Evolutionary conservation across 768 basidiomycete genomes (phyloP).

Genomic region (Pulveroboletus sp.): DNA sequence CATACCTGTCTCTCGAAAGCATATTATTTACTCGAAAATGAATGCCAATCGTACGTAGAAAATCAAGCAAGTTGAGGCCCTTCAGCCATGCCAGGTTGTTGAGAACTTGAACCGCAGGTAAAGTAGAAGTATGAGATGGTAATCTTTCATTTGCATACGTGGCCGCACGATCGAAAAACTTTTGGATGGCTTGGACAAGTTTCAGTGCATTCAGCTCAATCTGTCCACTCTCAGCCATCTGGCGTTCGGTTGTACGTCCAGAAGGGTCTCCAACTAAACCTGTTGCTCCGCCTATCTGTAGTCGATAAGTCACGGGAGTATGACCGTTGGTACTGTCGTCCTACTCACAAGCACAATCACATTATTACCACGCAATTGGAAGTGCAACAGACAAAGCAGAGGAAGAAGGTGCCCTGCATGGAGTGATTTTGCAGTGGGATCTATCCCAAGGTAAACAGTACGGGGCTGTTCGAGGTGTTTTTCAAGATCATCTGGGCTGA

Average conservation of each 20-base stretch:
- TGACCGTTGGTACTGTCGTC: background rate
- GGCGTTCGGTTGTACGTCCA: slow-evolving; percentile 79
- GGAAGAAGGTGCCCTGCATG: slow-evolving; percentile 95
- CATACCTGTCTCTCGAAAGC: slow-evolving; percentile 87
- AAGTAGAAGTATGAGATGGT: slow-evolving; percentile 4
- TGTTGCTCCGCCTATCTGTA: slow-evolving; percentile 92
- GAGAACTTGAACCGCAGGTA: slow-evolving; percentile 39
- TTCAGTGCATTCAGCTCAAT: slow-evolving; percentile 63
- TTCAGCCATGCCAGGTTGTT: slow-evolving; percentile 82
- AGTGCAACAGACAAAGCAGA: slow-evolving; percentile 83
- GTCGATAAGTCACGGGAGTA: background rate
- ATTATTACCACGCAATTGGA: slow-evolving; percentile 80
- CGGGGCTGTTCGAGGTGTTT: slow-evolving; percentile 38
- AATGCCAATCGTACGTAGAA: slow-evolving; percentile 78
- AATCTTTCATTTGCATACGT: slow-evolving; percentile 51
- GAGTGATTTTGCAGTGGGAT: slow-evolving; percentile 86
- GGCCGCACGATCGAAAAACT: slow-evolving; percentile 68
- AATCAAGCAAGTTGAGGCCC: slow-evolving; percentile 72
- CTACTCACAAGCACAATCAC: slow-evolving; percentile 77
- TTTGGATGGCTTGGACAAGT: slow-evolving; percentile 63
- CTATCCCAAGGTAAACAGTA: slow-evolving; percentile 83
- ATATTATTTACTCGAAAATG: slow-evolving; percentile 84
- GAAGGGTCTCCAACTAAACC: slow-evolving; percentile 98
- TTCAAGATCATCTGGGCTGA: slow-evolving; percentile 42
- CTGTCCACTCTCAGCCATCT: slow-evolving; percentile 55